A percentile compares a stretch with the other conserved stretches of the same genome.
phyloP scores from a whole-genome alignment of 805 yeast genomes.

The Schwanniomyces occidentalis region DNA sequence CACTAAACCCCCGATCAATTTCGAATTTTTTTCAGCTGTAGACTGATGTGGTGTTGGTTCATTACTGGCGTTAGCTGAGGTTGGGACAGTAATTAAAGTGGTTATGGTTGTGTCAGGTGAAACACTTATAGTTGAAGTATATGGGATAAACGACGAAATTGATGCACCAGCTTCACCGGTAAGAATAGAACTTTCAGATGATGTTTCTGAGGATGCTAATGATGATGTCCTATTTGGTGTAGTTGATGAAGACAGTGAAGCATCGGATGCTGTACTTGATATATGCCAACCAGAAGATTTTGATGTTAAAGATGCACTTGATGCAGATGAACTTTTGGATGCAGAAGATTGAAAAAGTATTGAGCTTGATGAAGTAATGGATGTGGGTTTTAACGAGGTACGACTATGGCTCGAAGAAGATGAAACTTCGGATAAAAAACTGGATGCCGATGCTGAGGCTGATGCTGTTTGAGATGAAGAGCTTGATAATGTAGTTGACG shows the following conservation, averaged over 20 bases:
- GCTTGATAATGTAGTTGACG: slow-evolving; percentile 5
- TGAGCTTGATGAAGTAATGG: neutral
- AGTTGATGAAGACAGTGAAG: slow-evolving; percentile 2
- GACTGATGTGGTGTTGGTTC: slow-evolving; percentile 13
- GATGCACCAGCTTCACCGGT: neutral
- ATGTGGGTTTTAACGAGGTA: slow-evolving; percentile 3
- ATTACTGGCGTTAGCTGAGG: slow-evolving; percentile 21
- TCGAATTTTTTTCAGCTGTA: slow-evolving; percentile 26
- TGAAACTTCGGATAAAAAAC: slow-evolving; percentile 2
- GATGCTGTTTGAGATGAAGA: slow-evolving; percentile 7
- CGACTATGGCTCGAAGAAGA: slow-evolving; percentile 4
- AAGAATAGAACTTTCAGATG: slow-evolving; percentile 1
- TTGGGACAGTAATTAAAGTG: slow-evolving; percentile 39
- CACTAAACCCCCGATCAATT: slow-evolving; percentile 45
- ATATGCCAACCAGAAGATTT: slow-evolving; percentile 3
- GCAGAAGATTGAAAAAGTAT: slow-evolving; percentile 5
- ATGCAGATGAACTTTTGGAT: slow-evolving; percentile 4
- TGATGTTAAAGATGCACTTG: slow-evolving; percentile 3
- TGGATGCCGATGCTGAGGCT: slow-evolving; percentile 6
- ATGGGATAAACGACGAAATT: neutral
- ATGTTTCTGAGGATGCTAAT: neutral
- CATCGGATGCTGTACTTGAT: neutral
- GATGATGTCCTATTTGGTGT: neutral
- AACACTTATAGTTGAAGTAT: slow-evolving; percentile 11
- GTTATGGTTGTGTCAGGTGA: slow-evolving; percentile 29